Evolutionary conservation across 306 rosid species (phyloP).

Genomic region (Trichosanthes cucumerina): DNA sequence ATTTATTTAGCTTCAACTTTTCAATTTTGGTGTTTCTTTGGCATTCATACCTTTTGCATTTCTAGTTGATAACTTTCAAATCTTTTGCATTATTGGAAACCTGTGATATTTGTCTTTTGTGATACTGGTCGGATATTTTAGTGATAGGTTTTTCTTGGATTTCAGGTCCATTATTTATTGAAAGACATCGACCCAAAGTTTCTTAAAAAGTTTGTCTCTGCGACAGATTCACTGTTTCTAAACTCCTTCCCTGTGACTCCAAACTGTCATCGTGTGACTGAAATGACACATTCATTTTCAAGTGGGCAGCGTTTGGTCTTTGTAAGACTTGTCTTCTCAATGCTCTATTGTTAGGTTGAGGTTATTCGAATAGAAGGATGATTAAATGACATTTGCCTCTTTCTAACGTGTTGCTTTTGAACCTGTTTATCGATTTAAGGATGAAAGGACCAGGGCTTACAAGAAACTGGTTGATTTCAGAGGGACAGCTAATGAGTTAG

Average conservation of each 20-base stretch:
- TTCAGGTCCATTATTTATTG: constrained; percentile 65
- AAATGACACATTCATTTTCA: constrained; percentile 40
- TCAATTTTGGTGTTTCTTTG: background rate
- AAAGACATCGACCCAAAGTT: constrained; percentile 50
- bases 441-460: constrained; percentile 62
- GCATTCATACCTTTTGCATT: background rate
- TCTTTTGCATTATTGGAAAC: background rate
- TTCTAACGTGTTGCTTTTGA: constrained; percentile 18
- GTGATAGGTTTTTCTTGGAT: constrained; percentile 16
- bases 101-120: constrained; percentile 4
- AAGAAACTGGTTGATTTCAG: constrained; percentile 75
- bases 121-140: constrained; percentile 5
- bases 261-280: constrained; percentile 77
- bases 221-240: constrained; percentile 36
- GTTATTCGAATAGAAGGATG: background rate
- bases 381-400: constrained; percentile 1
- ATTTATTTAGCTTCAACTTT: background rate
- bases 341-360: constrained; percentile 1
- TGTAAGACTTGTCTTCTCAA: constrained; percentile 35
- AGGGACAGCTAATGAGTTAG: constrained; percentile 67
- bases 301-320: constrained; percentile 54
- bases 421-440: constrained; percentile 42
- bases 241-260: constrained; percentile 72
- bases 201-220: constrained; percentile 43
- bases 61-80: background rate